These are phyloP conservation scores for Marasmius oreades DNA, from an alignment of 1,284 basidiomycete genomes.

Conservation along the genomic window DNA sequence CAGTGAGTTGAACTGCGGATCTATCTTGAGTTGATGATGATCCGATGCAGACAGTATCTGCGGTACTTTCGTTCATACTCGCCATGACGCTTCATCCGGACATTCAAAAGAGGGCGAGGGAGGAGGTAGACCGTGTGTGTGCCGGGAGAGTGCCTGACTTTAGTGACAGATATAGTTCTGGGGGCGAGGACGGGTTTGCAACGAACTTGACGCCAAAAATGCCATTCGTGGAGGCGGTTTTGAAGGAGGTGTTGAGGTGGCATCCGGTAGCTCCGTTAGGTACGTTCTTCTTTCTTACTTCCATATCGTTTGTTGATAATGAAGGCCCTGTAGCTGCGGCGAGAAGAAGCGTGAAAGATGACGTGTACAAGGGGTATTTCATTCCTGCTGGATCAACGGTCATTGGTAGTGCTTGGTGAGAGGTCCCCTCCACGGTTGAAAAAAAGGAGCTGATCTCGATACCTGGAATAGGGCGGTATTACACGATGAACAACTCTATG, in stretches of 20 bases:
- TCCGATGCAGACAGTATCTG: not conserved
- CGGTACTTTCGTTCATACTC: not conserved
- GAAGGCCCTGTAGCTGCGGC: not conserved
- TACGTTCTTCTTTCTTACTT: not conserved
- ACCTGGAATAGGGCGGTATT: not conserved
- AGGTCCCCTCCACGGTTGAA: not conserved
- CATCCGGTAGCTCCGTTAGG: not conserved
- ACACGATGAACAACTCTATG: not conserved
- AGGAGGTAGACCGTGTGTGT: conserved; percentile 1
- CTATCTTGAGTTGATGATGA: not conserved
- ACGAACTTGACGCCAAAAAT: not conserved
- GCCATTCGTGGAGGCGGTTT: conserved; percentile 1
- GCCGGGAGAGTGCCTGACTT: not conserved
- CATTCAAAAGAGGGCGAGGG: not conserved
- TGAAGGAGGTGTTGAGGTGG: conserved; percentile 2
- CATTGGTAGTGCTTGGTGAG: not conserved
- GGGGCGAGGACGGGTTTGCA: too few species aligned
- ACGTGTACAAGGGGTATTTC: not conserved
- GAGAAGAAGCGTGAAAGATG: not conserved
- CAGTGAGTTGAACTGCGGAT: not conserved
- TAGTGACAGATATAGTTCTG: not conserved
- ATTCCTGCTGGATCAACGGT: conserved; percentile 1
- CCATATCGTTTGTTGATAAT: not conserved
- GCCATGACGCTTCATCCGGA: not conserved
- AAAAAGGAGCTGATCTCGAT: not conserved